Evolutionary conservation across 176 grass and related monocot genomes (phyloP).

Genomic region (Stipa capillata): DNA sequence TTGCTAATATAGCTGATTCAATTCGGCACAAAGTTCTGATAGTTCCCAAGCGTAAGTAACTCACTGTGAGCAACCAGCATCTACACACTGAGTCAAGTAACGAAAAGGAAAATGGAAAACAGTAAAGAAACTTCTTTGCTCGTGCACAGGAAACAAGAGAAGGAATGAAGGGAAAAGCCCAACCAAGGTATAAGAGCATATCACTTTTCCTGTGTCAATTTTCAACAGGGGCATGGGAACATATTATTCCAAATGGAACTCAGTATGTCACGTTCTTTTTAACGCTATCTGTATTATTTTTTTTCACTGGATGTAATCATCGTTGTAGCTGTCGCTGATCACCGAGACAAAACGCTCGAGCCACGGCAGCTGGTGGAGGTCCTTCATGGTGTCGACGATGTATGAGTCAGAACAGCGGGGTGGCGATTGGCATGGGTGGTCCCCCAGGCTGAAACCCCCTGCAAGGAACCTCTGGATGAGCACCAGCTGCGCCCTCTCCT

Average conservation of each 20-base stretch:
- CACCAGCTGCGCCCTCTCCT: constrained; percentile 84
- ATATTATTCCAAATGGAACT: constrained; percentile 24
- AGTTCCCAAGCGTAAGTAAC: not conserved
- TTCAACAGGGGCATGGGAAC: constrained; percentile 13
- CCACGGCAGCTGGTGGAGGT: constrained; percentile 98
- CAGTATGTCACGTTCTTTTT: constrained; percentile 38
- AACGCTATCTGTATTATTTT: constrained; percentile 43
- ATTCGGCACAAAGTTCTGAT: not conserved
- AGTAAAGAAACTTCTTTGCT: not conserved
- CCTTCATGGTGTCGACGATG: constrained; percentile 80
- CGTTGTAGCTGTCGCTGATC: constrained; percentile 92
- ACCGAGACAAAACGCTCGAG: constrained; percentile 98
- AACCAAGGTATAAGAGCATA: not conserved
- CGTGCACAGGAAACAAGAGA: not conserved
- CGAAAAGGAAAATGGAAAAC: not conserved
- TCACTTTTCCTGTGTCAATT: constrained; percentile 19
- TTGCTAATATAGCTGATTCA: not conserved
- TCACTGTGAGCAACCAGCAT: not conserved
- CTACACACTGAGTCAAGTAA: not conserved
- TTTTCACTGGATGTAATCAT: constrained; percentile 92
- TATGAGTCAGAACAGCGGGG: constrained; percentile 71
- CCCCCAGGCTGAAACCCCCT: constrained; percentile 68
- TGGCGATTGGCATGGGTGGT: constrained; percentile 63
- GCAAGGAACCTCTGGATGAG: constrained; percentile 92
- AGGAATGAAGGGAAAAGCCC: not conserved